Base-by-base conservation (phyloP, 306 rosid genomes). In the Vachellia pachyceras region DNA sequence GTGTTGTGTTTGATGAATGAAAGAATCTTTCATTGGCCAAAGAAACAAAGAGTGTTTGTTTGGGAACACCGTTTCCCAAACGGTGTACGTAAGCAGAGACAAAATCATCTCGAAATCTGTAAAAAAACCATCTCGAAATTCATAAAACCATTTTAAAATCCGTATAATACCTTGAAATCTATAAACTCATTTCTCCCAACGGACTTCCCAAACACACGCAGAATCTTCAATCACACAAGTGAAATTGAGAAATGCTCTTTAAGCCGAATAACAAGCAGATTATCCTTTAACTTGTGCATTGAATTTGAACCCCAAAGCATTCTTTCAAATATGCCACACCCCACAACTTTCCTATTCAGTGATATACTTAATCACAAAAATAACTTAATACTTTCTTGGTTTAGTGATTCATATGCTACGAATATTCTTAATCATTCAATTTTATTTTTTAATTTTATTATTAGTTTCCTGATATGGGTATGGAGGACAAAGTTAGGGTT, bases 1-100 rank as follows among this genome's bases (percentile, higher is more conserved):
- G 49, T 67, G 55, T 42, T 73, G 36, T 22, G 49, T 46, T 52
- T 68, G 66, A 54, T 36, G 55, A 49, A 17, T 50, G 60, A 13
- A 72, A 64, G 84, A 73, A 73, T 80, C 41, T 73, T 72, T 33
- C n/a, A n/a, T n/a, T n/a, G n/a, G n/a, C n/a, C n/a, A n/a, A n/a
- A n/a, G n/a, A n/a, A n/a, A n/a, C n/a, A n/a, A n/a, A n/a, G n/a
- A n/a, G n/a, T n/a, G n/a, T n/a, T n/a, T n/a, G n/a, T n/a, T n/a
- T n/a, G n/a, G n/a, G n/a, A n/a, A n/a, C n/a, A n/a, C n/a, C n/a
- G n/a, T n/a, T n/a, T n/a, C n/a, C n/a, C n/a, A n/a, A n/a, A n/a
- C n/a, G n/a, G n/a, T n/a, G n/a, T n/a, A n/a, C n/a, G n/a, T n/a
- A n/a, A n/a, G n/a, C n/a, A n/a, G n/a, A n/a, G n/a, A n/a, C n/a